Conservation (phyloP, 2,329 filamentous ascomycete species). For the Fonsecaea nubica region DNA sequence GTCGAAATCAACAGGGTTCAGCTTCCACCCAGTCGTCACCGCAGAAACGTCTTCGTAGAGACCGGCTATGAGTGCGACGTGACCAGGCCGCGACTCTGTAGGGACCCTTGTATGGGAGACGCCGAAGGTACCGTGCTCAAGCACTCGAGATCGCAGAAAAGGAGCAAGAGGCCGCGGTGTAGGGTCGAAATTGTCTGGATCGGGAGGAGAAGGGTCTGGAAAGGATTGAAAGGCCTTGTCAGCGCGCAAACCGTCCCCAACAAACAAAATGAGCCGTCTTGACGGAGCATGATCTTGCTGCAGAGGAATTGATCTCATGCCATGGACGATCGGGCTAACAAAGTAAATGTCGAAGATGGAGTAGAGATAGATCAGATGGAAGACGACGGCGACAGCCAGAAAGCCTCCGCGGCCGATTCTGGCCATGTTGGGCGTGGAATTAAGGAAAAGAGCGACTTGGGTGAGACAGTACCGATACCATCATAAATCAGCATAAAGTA, state of each 20-base stretch:
- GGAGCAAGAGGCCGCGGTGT: constrained; percentile 82
- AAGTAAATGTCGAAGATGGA: constrained; percentile 99
- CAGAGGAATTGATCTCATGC: constrained; percentile 83
- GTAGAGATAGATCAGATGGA: constrained; percentile 91
- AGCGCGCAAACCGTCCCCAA: constrained; percentile 95
- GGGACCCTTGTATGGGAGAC: constrained; percentile 96
- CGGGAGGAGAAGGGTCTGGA: constrained; percentile 77
- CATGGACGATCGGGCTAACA: constrained; percentile 93
- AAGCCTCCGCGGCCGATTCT: constrained; percentile 77
- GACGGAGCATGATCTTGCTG: constrained; percentile 73
- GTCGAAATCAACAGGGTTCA: constrained; percentile 98
- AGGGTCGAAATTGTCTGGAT: constrained; percentile 63
- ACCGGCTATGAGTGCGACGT: constrained; percentile 95
- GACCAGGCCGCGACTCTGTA: constrained; percentile 93
- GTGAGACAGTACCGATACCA: constrained; percentile 32
- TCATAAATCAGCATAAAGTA: background rate
- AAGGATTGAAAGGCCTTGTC: constrained; percentile 97
- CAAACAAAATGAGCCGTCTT: constrained; percentile 88
- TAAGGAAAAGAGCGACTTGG: constrained; percentile 39
- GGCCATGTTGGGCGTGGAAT: constrained; percentile 47
- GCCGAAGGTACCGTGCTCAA: constrained; percentile 91
- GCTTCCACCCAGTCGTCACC: constrained; percentile 96
- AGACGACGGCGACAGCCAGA: constrained; percentile 83
- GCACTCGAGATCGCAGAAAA: constrained; percentile 85
- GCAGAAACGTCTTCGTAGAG: constrained; percentile 98